Evolutionary conservation across 306 rosid genomes (phyloP).

Genomic region (Argentina anserina): DNA sequence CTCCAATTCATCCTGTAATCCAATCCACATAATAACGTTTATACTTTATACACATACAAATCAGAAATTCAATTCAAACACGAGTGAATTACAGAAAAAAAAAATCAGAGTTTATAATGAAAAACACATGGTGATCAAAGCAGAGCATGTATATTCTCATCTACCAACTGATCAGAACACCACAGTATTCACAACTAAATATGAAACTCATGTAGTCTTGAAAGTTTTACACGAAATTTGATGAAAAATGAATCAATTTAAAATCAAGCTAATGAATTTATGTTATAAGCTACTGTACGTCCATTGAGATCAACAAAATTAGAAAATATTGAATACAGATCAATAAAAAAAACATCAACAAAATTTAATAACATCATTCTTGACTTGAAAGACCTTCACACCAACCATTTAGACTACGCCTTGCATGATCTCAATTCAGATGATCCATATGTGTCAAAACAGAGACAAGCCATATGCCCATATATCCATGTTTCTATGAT

Average conservation of each 20-base stretch:
- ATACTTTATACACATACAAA: background rate
- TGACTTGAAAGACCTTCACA: background rate
- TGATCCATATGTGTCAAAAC: background rate
- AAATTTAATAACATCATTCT: background rate
- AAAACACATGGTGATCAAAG: background rate
- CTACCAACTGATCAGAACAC: background rate
- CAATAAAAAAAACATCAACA: background rate
- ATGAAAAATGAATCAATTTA: background rate
- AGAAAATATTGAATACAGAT: background rate
- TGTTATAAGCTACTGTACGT: background rate
- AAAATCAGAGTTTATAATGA: background rate
- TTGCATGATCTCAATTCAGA: background rate
- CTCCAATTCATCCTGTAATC: conserved; percentile 49
- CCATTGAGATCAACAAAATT: background rate
- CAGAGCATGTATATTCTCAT: background rate
- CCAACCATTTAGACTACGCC: background rate
- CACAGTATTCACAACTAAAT: background rate
- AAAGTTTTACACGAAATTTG: background rate
- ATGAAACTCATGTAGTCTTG: background rate
- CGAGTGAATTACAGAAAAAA: background rate
- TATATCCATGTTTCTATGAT: background rate
- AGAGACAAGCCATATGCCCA: background rate
- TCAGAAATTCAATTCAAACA: background rate
- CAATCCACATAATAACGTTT: background rate
- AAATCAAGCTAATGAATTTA: background rate